Evolutionary conservation across 257 asterid species (phyloP), one percentile per base, ranked within the genome.

Genomic region (Plectranthus barbatus): DNA sequence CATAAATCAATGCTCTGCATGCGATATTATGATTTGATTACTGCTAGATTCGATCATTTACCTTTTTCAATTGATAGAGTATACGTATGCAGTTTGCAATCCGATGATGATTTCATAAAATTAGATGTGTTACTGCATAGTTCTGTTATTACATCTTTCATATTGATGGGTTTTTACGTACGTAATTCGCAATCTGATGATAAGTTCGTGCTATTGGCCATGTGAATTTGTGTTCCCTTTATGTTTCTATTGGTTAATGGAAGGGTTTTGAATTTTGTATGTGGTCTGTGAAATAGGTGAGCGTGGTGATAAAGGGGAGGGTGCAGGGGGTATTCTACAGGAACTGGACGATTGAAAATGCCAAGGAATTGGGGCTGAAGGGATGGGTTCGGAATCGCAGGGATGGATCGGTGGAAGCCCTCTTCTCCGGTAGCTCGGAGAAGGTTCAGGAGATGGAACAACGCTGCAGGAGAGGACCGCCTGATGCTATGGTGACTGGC

Each of bases 381-480:
- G 96, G 96, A 11, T 92, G 99, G 99, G 99, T 89, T n/a, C 76
- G 97, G 63, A 92, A 92, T 83, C 80, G 84, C 60, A 74, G 96
- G 72, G 95, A 92, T 40, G 95, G 96, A 18, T 77, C 95, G 0
- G 97, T 89, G 39, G 99, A 92, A 69, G 99, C 95, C 9, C 51
- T 92, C 53, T 83, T 92, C 73, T 89, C 97, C 0, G 95, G 97
- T 44, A 74, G 60, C 45, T 62, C 84, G 1, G 91, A 86, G 62
- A 89, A 86, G 80, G 96, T 89, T 53, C 78, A 76, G 48, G 94
- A 85, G 63, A 92, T 92, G 96, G 93, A 86, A 81, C 90, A 85
- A 77, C 85, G 96, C n/a, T 92, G 99, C 76, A 77, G 96, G 77
- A 80, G 91, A 6, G 99, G 99, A 2, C 99, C 97, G 5, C 91